phyloP scores from a whole-genome alignment of 2,329 filamentous ascomycete species.

The Aureobasidium subglaciale region DNA sequence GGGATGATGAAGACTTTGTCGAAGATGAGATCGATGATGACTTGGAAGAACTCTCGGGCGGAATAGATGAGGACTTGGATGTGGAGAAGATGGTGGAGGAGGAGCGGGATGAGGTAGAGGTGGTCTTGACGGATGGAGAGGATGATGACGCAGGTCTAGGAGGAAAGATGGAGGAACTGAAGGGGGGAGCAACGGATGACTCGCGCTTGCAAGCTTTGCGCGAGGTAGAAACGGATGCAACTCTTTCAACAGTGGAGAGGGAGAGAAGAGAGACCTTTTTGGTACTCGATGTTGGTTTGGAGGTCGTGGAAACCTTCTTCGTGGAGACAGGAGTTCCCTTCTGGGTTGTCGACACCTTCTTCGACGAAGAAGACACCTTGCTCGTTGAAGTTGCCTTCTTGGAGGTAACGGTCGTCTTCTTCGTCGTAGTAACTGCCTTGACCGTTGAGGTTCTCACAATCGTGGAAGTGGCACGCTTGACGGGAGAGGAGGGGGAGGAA shows the following conservation, averaged over 20 bases:
- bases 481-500: constrained; percentile 2
- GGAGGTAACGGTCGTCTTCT: constrained; percentile 6
- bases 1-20: constrained; percentile 9
- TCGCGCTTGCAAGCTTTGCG: constrained; percentile 10
- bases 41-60: background rate
- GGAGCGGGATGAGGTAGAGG: background rate
- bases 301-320: constrained; percentile 10
- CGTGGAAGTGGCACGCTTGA: constrained; percentile 17
- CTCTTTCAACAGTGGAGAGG: constrained; percentile 9
- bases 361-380: constrained; percentile 10
- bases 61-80: background rate
- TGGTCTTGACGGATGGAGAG: background rate
- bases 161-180: background rate
- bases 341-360: background rate
- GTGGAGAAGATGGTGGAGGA: background rate
- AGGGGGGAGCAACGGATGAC: background rate
- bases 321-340: background rate
- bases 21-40: background rate
- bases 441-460: constrained; percentile 6
- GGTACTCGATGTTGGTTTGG: constrained; percentile 11
- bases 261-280: constrained; percentile 8
- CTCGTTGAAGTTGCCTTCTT: constrained; percentile 11
- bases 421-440: constrained; percentile 8
- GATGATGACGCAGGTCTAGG: background rate
- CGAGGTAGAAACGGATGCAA: background rate